These are phyloP conservation scores for Ophioceras dolichostomum DNA, from an alignment of 2,329 filamentous ascomycete genomes.

Conservation along the genomic window DNA sequence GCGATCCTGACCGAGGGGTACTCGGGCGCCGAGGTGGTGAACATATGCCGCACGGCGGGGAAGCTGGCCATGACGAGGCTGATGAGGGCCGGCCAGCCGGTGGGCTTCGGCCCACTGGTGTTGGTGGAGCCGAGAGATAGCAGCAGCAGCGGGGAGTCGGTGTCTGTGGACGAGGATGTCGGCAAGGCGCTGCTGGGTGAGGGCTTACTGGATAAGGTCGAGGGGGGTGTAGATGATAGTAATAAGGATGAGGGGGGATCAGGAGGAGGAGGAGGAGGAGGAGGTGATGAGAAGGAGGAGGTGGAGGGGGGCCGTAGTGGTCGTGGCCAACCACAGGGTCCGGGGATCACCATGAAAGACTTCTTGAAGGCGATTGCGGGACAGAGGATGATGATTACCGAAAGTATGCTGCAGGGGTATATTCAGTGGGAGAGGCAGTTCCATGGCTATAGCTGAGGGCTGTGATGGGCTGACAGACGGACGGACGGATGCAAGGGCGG, in stretches of 20 bases:
- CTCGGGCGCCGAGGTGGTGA: conserved; percentile 71
- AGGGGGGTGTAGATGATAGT: too few species aligned
- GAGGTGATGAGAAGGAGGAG: conserved; percentile 1
- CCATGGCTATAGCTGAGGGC: too few species aligned
- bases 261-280: too few species aligned
- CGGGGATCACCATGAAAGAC: conserved; percentile 22
- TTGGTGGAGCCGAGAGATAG: not conserved
- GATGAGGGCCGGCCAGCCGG: too few species aligned
- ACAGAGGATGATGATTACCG: conserved; percentile 23
- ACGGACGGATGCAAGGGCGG: too few species aligned
- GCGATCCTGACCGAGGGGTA: conserved; percentile 60
- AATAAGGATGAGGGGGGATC: too few species aligned
- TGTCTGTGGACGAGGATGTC: too few species aligned
- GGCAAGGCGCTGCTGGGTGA: conserved; percentile 5
- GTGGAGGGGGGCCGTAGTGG: conserved; percentile 8
- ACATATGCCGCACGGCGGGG: conserved; percentile 34
- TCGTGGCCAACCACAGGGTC: conserved; percentile 15
- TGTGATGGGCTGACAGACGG: too few species aligned
- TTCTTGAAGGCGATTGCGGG: conserved; percentile 12
- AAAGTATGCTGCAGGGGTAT: conserved; percentile 21
- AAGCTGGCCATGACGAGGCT: conserved; percentile 29
- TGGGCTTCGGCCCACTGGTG: too few species aligned
- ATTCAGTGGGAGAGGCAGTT: conserved; percentile 25
- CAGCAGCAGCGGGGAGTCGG: too few species aligned
- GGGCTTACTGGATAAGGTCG: not conserved